A percentile compares a stretch with the other conserved stretches of the same genome.
Evolutionary conservation across 148 eudicot species (phyloP).

Genomic region (Limonium bicolor): DNA sequence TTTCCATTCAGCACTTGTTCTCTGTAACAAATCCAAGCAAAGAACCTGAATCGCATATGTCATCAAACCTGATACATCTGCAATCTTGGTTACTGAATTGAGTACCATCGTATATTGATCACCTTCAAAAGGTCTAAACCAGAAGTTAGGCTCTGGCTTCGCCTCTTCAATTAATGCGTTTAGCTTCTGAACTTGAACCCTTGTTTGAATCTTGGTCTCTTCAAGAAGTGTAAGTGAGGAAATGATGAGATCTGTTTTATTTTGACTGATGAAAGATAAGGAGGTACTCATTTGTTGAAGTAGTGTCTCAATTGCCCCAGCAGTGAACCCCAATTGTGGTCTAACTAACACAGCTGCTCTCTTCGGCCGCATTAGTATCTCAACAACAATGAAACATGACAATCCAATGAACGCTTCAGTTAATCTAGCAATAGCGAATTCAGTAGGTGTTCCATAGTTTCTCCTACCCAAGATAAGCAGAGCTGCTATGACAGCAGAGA

Average conservation of each 20-base stretch:
- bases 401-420: slow-evolving; percentile 44
- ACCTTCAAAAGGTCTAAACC: slow-evolving; percentile 31
- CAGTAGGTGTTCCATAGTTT: slow-evolving; percentile 32
- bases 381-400: slow-evolving; percentile 22
- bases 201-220: slow-evolving; percentile 13
- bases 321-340: slow-evolving; percentile 13
- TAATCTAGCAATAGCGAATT: slow-evolving; percentile 35
- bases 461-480: slow-evolving; percentile 36
- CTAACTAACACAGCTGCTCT: slow-evolving; percentile 32
- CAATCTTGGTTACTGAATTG: slow-evolving; percentile 19
- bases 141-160: slow-evolving; percentile 38
- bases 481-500: slow-evolving; percentile 40
- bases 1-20: slow-evolving; percentile 8
- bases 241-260: not conserved
- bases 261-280: slow-evolving; percentile 3
- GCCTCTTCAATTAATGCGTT: slow-evolving; percentile 20
- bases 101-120: slow-evolving; percentile 18
- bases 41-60: slow-evolving; percentile 9
- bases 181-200: slow-evolving; percentile 12
- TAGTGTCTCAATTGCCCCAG: slow-evolving; percentile 15
- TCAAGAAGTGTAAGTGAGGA: slow-evolving; percentile 10
- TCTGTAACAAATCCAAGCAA: slow-evolving; percentile 7
- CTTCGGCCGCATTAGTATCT: slow-evolving; percentile 28
- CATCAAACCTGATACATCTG: slow-evolving; percentile 16
- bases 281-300: slow-evolving; percentile 8